Evolutionary conservation across 164 flowering plant species (phyloP), one percentile per base, ranked within the genome.

Genomic region (Aristolochia contorta): DNA sequence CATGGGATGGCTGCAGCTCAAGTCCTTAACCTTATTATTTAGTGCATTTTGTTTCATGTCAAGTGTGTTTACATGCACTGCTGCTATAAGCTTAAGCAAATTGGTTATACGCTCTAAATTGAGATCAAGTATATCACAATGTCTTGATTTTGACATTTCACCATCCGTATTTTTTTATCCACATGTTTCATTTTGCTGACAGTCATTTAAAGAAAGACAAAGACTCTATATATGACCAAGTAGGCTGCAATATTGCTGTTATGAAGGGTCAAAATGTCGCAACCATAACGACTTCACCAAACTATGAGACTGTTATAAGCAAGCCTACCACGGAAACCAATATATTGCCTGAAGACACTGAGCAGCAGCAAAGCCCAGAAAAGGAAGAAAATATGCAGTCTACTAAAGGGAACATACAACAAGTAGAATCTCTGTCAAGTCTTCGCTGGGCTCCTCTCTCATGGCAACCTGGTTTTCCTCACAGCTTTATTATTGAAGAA

Each of bases 181-280:
- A n/a, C n/a, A 32, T n/a, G 18, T n/a, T 24, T 49, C 58, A 60
- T 64, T 60, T 43, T 8, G 15, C 52, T 52, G 23, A 12, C 79
- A 77, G 81, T 46, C 67, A 67, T 62, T 72, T 78, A 54, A 80
- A 72, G 78, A 80, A 72, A 60, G 69, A 72, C 47, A 69, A 67
- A 47, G 52, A 24, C 16, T 69, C 46, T 54, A 75, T 80, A 68
- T 65, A 65, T 21, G 70, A 59, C 46, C 79, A 65, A 21, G 77
- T 71, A 18, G 65, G 68, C 61, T 80, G 84, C 78, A 72, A 78
- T 60, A 47, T 80, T 48, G 84, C 81, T 21, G 74, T 67, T 32
- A 70, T 77, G 74, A 80, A 75, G 56, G 59, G 60, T 60, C 73
- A 70, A 57, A 70, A 69, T 65, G 69, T 77, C 13, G 79, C 83